phyloP scores from a whole-genome alignment of 371 early-diverging fungal species.

The Mortierella sp. region DNA sequence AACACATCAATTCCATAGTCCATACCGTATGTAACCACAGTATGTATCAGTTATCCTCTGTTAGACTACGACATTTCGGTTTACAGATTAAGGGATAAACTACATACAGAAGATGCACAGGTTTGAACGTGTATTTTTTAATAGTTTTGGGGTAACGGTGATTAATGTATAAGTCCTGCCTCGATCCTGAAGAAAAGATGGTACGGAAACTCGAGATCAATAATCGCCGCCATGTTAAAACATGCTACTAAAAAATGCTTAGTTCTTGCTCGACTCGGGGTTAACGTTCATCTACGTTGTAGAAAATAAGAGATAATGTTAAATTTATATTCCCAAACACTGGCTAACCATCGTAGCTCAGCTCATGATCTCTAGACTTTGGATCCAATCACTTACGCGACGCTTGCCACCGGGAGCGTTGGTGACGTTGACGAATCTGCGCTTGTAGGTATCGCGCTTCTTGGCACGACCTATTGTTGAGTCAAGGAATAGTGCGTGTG shows the following conservation, averaged over 20 bases:
- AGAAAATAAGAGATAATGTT: not conserved
- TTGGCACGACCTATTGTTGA: conserved; percentile 89
- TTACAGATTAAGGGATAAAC: too few relatives aligned
- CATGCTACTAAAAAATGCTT: conserved; percentile 17
- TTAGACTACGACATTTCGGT: too few relatives aligned
- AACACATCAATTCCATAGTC: too few relatives aligned
- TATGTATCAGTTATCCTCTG: too few relatives aligned
- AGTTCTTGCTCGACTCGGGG: conserved; percentile 58
- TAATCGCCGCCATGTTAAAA: conserved; percentile 14
- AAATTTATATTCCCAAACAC: not conserved
- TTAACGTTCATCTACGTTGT: conserved; percentile 50
- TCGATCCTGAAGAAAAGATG: conserved; percentile 11
- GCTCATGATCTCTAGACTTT: not conserved
- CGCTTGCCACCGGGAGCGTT: conserved; percentile 90
- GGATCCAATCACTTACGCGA: conserved; percentile 63
- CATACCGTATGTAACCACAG: too few relatives aligned
- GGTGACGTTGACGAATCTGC: conserved; percentile 97
- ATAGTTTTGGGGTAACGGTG: conserved; percentile 13
- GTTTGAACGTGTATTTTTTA: conserved; percentile 24
- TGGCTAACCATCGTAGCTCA: not conserved
- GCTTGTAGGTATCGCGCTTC: conserved; percentile 98
- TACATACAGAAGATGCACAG: conserved; percentile 3
- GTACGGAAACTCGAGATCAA: not conserved
- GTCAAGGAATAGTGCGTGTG: not conserved
- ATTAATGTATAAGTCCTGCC: conserved; percentile 7